Evolutionary conservation across 169 alveolate genomes (phyloP).

Genomic region (Perkinsus olseni): DNA sequence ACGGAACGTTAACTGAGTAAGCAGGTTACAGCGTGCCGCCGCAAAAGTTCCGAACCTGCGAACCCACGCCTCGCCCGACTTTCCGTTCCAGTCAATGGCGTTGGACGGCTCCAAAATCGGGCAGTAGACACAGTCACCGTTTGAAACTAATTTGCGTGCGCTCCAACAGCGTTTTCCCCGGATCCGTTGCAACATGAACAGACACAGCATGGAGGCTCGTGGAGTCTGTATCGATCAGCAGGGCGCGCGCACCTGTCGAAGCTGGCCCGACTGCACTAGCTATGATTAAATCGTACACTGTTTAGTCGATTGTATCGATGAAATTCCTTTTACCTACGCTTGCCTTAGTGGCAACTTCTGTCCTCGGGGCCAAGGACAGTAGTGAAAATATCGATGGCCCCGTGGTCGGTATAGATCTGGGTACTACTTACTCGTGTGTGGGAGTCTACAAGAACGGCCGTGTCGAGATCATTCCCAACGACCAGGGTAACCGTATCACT

Average conservation of each 20-base stretch:
- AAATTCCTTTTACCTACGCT: not conserved
- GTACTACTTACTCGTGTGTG: slow-evolving; percentile 96
- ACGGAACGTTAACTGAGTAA: too few relatives aligned
- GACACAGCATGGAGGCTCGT: not conserved
- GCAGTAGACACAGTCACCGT: too few relatives aligned
- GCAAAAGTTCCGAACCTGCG: too few relatives aligned
- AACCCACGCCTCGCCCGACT: too few relatives aligned
- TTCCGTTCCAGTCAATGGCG: too few relatives aligned
- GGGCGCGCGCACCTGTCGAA: not conserved
- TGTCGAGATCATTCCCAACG: slow-evolving; percentile 89
- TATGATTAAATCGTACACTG: not conserved
- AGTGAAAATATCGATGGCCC: slow-evolving; percentile 71
- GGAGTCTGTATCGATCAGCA: not conserved
- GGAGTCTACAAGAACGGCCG: slow-evolving; percentile 92
- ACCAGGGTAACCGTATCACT: slow-evolving; percentile 89
- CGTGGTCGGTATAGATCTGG: slow-evolving; percentile 94
- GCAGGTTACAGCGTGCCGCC: too few relatives aligned
- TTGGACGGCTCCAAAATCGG: too few relatives aligned
- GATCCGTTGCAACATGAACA: not conserved
- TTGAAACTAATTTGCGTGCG: too few relatives aligned
- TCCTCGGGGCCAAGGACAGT: slow-evolving; percentile 27
- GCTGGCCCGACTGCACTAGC: not conserved
- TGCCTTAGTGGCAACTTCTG: slow-evolving; percentile 1
- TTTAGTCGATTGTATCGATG: not conserved
- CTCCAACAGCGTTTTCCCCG: too few relatives aligned